phyloP scores from a whole-genome alignment of 1,284 basidiomycete species.

The Jaminaea rosea region DNA sequence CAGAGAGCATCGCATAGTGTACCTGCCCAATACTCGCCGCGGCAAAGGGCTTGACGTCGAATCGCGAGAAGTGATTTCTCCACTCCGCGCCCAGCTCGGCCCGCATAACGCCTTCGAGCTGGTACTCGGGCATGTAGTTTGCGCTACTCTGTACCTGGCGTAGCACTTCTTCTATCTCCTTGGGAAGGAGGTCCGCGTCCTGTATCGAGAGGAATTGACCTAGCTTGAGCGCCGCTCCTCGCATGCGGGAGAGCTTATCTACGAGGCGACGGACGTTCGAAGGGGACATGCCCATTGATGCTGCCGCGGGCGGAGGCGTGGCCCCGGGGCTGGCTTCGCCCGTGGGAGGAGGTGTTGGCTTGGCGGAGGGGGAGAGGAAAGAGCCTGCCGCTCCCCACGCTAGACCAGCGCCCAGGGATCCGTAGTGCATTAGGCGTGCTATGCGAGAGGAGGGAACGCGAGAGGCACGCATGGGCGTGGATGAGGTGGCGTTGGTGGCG shows the following conservation, averaged over 20 bases:
- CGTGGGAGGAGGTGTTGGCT: not conserved
- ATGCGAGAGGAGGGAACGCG: conserved; percentile 45
- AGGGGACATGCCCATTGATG: conserved; percentile 49
- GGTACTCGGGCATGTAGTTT: conserved; percentile 97
- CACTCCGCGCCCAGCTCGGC: conserved; percentile 69
- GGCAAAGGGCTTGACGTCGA: conserved; percentile 81
- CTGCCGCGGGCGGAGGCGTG: conserved; percentile 2
- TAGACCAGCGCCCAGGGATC: conserved; percentile 40
- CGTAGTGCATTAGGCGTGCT: conserved; percentile 43
- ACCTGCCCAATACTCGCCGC: conserved; percentile 97
- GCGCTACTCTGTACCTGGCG: conserved; percentile 86
- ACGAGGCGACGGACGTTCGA: conserved; percentile 77
- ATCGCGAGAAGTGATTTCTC: conserved; percentile 63
- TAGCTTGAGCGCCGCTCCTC: conserved; percentile 89
- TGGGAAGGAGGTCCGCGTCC: conserved; percentile 59
- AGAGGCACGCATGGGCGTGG: conserved; percentile 31
- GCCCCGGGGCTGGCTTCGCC: conserved; percentile 9
- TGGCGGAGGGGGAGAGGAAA: conserved; percentile 8
- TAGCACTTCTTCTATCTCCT: conserved; percentile 80
- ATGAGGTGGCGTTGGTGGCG: conserved; percentile 25
- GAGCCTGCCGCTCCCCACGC: conserved; percentile 41
- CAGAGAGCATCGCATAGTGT: conserved; percentile 62
- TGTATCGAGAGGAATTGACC: conserved; percentile 98
- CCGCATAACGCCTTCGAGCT: conserved; percentile 77
- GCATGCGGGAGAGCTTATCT: conserved; percentile 83